Conservation (phyloP, 257 asterid species). For the Solanum dulcamara region DNA sequence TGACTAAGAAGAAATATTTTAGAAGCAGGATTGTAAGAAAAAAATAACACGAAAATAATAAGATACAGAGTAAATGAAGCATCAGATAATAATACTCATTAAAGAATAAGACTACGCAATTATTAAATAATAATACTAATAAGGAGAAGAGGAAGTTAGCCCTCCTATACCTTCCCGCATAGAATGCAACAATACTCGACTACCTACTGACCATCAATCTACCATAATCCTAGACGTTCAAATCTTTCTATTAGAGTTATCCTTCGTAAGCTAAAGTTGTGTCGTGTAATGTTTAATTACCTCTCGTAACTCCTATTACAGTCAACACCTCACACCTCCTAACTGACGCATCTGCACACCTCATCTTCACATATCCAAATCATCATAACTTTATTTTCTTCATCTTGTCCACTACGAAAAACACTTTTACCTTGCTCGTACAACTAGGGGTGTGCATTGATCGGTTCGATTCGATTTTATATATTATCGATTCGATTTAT, state of each 20-base stretch:
- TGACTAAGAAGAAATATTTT: no score
- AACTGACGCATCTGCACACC: accelerated
- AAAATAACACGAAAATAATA: no score
- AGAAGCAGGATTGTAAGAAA: no score
- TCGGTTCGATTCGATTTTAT: no score
- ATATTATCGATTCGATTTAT: no score
- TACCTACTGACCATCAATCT: no score
- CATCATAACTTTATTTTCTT: neutral
- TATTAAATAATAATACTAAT: neutral
- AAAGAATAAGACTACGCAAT: neutral
- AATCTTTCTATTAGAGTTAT: neutral
- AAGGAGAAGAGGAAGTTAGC: neutral
- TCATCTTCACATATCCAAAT: accelerated
- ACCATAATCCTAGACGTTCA: neutral
- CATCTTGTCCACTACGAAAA: accelerated
- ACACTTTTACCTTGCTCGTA: accelerated
- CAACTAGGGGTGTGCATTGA: no score
- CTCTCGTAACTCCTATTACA: neutral
- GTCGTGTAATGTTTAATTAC: accelerated
- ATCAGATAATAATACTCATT: neutral
- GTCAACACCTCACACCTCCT: neutral
- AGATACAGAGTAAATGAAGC: neutral
- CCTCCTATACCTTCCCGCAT: neutral
- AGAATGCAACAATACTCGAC: no score
- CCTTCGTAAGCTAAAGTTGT: neutral